Percentiles rank a stretch among this genome's conserved stretches.
Conservation (phyloP, 2,329 filamentous ascomycete genomes). For the Lachnum nothofagi region DNA sequence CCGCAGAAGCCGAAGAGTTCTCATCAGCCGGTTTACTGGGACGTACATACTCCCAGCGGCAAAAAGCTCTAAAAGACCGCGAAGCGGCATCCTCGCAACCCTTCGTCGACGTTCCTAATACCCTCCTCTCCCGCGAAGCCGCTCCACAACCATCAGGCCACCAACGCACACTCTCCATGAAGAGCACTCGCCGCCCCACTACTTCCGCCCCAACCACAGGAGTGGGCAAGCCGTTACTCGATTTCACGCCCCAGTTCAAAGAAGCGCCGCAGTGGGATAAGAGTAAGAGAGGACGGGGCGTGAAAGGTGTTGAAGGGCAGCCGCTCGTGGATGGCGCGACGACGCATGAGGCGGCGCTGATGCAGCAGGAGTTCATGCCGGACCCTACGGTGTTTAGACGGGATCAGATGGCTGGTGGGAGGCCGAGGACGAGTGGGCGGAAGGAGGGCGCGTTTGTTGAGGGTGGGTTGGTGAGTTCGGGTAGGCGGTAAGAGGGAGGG, state of each 20-base stretch:
- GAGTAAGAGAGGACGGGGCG: conserved; percentile 47
- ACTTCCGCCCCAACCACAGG: conserved; percentile 1
- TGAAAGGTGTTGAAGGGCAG: conserved; percentile 38
- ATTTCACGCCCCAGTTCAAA: conserved; percentile 59
- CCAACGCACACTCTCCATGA: conserved; percentile 27
- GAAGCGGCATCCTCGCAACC: conserved; percentile 1
- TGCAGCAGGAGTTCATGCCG: conserved; percentile 14
- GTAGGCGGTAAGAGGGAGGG: background rate
- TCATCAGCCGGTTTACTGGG: conserved; percentile 44
- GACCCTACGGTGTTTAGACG: conserved; percentile 26
- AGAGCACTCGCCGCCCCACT: conserved; percentile 4
- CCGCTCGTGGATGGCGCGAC: conserved; percentile 45
- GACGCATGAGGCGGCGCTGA: conserved; percentile 17
- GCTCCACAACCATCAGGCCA: conserved; percentile 3
- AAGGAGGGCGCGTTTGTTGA: conserved; percentile 15
- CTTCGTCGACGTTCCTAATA: conserved; percentile 36
- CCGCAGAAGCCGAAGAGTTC: conserved; percentile 36
- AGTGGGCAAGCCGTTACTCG: conserved; percentile 55
- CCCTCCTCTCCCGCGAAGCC: conserved; percentile 23
- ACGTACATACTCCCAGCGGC: conserved; percentile 44
- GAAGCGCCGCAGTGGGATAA: conserved; percentile 56
- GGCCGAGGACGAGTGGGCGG: conserved; percentile 7
- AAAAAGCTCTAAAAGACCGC: conserved; percentile 31
- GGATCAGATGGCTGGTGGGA: conserved; percentile 11
- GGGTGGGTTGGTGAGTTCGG: conserved; percentile 12